Evolutionary conservation across 176 grass and related monocot genomes (phyloP).

Genomic region (Calamus simplicifolius): DNA sequence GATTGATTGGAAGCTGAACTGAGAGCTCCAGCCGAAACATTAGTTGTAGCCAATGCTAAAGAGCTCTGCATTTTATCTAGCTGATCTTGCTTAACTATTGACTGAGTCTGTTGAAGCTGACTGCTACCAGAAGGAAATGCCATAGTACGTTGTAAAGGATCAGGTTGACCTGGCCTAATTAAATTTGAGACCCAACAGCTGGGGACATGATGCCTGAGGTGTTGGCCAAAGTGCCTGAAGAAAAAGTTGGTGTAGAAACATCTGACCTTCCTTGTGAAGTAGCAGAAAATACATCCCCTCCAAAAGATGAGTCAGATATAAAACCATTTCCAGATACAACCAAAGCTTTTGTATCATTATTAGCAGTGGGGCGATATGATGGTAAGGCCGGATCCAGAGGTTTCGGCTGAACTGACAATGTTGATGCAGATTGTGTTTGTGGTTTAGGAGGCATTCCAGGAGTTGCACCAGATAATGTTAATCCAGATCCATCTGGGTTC

Average conservation of each 20-base stretch:
- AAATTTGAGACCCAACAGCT: constrained; percentile 42
- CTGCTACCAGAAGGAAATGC: constrained; percentile 23
- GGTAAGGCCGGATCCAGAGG: constrained; percentile 34
- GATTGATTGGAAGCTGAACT: constrained; percentile 31
- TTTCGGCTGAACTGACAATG: constrained; percentile 50
- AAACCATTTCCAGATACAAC: constrained; percentile 68
- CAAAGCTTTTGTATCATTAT: constrained; percentile 41
- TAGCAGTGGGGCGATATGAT: constrained; percentile 6
- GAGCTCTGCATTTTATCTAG: constrained; percentile 3
- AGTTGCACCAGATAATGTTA: constrained; percentile 36
- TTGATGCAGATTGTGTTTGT: constrained; percentile 34
- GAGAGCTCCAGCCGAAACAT: constrained; percentile 33
- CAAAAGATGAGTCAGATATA: constrained; percentile 45
- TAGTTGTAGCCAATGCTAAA: constrained; percentile 19
- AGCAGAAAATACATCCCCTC: constrained; percentile 60
- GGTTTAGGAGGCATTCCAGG: constrained; percentile 34
- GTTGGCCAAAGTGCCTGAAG: constrained; percentile 17
- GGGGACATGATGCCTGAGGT: constrained; percentile 35
- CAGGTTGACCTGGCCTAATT: constrained; percentile 44
- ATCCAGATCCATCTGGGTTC: constrained; percentile 43
- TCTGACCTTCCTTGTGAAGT: constrained; percentile 44
- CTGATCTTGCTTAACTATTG: constrained; percentile 21
- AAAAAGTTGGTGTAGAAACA: constrained; percentile 22
- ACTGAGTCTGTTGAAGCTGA: constrained; percentile 57
- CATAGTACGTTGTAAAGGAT: constrained; percentile 35